Evolutionary conservation across 495 filamentous ascomycete species (phyloP).

Genomic region (Monascus purpureus): DNA sequence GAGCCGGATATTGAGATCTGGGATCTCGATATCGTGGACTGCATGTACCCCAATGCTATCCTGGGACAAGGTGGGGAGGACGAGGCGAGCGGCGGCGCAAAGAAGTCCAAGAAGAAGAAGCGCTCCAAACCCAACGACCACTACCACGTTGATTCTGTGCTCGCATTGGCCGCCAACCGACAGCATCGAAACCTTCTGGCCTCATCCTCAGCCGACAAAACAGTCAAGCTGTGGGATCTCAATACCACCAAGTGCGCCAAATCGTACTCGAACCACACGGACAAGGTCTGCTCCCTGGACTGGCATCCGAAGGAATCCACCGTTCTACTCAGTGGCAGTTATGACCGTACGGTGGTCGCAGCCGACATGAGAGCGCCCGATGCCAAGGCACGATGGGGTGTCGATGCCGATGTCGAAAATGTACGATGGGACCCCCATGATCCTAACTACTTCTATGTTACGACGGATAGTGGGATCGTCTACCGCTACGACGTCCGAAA

Average conservation of each 20-base stretch:
- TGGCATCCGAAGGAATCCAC: conserved; percentile 86
- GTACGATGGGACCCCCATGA: conserved; percentile 90
- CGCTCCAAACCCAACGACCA: conserved; percentile 74
- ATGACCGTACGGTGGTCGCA: conserved; percentile 82
- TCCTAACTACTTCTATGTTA: conserved; percentile 82
- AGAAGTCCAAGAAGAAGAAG: conserved; percentile 77
- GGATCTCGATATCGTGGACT: conserved; percentile 90
- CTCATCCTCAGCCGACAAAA: conserved; percentile 89
- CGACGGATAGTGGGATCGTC: conserved; percentile 80
- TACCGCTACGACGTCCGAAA: conserved; percentile 76
- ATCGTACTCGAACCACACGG: conserved; percentile 80
- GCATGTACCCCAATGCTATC: conserved; percentile 95
- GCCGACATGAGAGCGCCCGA: conserved; percentile 89
- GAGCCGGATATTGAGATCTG: conserved; percentile 98
- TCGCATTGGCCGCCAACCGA: conserved; percentile 81
- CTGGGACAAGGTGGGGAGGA: conserved; percentile 68
- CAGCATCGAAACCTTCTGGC: conserved; percentile 91
- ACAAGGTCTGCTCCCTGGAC: conserved; percentile 89
- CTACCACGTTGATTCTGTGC: conserved; percentile 87
- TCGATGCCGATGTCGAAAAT: conserved; percentile 88
- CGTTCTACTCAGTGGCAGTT: conserved; percentile 78
- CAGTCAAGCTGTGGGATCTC: conserved; percentile 95
- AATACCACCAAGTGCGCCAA: conserved; percentile 83
- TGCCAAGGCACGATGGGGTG: conserved; percentile 69
- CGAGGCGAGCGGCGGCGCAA: conserved; percentile 32